Percentiles rank a stretch among this genome's conserved stretches.
These are phyloP conservation scores for Allodekkera sacchari DNA, from an alignment of 805 yeast species.

Conservation along the genomic window DNA sequence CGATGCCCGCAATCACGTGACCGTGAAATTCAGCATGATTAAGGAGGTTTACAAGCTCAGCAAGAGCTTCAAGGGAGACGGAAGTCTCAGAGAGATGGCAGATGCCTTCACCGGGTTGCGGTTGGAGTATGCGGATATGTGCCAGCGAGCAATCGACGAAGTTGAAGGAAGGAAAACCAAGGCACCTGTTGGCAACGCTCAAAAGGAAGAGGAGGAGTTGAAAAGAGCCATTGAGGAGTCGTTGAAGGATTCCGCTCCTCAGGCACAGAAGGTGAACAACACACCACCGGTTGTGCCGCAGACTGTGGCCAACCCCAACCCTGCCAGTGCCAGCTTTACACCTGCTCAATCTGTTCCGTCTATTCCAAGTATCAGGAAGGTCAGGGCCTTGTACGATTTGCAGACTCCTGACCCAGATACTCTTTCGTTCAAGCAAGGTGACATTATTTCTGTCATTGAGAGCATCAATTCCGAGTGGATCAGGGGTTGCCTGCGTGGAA, in stretches of 20 bases:
- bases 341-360: constrained; percentile 9
- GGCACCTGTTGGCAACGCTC: constrained; percentile 3
- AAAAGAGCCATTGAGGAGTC: constrained; percentile 71
- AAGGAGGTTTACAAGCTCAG: constrained; percentile 64
- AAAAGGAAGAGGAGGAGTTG: constrained; percentile 68
- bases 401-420: constrained; percentile 78
- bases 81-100: constrained; percentile 62
- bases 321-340: constrained; percentile 3
- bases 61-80: constrained; percentile 60
- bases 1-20: constrained; percentile 50
- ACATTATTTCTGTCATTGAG: constrained; percentile 79
- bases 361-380: constrained; percentile 28
- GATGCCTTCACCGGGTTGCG: constrained; percentile 49
- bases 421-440: constrained; percentile 79
- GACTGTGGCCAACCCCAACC: not conserved
- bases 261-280: constrained; percentile 1
- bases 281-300: constrained; percentile 1
- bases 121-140: constrained; percentile 30
- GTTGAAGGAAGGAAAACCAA: constrained; percentile 14
- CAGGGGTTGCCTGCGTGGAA: constrained; percentile 78
- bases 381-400: constrained; percentile 79
- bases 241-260: constrained; percentile 45
- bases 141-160: constrained; percentile 23
- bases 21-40: constrained; percentile 56
- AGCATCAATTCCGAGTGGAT: constrained; percentile 93